A percentile compares a stretch with the other conserved stretches of the same genome.
These are phyloP conservation scores for Taiwanofungus camphoratus DNA, from an alignment of 1,284 basidiomycete species.

Conservation along the genomic window DNA sequence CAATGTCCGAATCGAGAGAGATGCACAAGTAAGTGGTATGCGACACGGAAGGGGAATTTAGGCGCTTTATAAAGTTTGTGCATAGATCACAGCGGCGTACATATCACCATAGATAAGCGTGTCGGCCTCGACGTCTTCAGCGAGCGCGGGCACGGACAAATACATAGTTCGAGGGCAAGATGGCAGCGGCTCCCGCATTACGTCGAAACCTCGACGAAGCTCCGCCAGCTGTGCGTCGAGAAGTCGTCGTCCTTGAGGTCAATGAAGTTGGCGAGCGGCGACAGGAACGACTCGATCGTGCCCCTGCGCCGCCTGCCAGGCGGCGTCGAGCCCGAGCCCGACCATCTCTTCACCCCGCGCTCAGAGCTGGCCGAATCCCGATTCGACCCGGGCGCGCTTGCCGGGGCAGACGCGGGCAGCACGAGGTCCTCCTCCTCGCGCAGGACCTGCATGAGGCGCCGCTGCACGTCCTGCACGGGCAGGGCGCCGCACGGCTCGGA, in stretches of 20 bases:
- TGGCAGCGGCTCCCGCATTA: too few relatives aligned
- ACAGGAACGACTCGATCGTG: conserved; percentile 39
- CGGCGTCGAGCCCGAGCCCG: conserved; percentile 7
- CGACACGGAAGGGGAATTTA: too few relatives aligned
- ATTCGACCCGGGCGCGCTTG: not conserved
- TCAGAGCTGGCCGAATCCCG: not conserved
- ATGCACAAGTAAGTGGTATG: too few relatives aligned
- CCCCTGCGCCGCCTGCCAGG: conserved; percentile 26
- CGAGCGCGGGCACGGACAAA: too few relatives aligned
- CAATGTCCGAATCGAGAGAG: not conserved
- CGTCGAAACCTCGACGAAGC: conserved; percentile 51
- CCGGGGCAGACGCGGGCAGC: conserved; percentile 15
- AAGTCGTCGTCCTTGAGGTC: conserved; percentile 51
- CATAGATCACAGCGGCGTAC: too few relatives aligned
- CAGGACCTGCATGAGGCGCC: conserved; percentile 21
- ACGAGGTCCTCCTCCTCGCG: conserved; percentile 30
- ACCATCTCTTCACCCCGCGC: not conserved
- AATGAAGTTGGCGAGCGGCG: conserved; percentile 54
- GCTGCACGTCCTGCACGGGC: conserved; percentile 16
- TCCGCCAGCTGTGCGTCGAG: conserved; percentile 47
- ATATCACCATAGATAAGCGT: too few relatives aligned
- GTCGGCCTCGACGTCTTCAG: too few relatives aligned
- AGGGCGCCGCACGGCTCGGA: conserved; percentile 11
- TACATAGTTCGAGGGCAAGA: too few relatives aligned
- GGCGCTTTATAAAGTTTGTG: too few relatives aligned